Evolutionary conservation across 169 alveolate genomes (phyloP), one percentile per base, ranked within the genome.

Genomic region (Haemoproteus tartakovskyi): DNA sequence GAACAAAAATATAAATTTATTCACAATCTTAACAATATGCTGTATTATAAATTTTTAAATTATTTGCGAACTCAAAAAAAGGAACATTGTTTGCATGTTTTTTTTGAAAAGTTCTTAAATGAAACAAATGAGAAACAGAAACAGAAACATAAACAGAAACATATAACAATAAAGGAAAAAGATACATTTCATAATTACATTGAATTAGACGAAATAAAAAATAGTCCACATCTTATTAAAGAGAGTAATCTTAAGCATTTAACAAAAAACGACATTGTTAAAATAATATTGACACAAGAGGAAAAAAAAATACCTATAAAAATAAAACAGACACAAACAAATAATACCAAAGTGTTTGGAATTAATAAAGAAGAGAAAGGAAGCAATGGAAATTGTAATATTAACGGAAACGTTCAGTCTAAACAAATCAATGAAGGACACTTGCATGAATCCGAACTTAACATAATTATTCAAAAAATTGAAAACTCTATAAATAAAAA

Each of bases 1-100:
- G 78, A 74, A 74, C 30, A 57, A 27, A 74, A 57, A 18, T 74
- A 74, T 60, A 74, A 45, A 29, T 19, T 56, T 36, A 57, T 74
- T 26, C 63, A 74, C 27, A 74, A 74, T 45, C 26, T 74, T 30
- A 74, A 56, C 46, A 60, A 74, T 51, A 29, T n/a, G 1, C 29
- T 74, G 21, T 74, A 74, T 57, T 56, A 56, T 27, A 74, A 57
- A 24, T 74, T 74, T 74, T 21, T 74, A 12, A 43, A 74, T 12
- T 74, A 74, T 37, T 12, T 74, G 14, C 29, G 36, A n/a, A 2
- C 48, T 41, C 43, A 43, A 30, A 24, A 50, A 30, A 24, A 50
- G 2, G 84, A 36, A 11, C 16, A 47, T 19, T 40, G 48, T 36
- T 21, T 51, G 24, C 43, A 57, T 50, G 40, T 43, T 14, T 74